These are phyloP conservation scores for Aspergillus melleus DNA, from an alignment of 2,329 filamentous ascomycete species.

Conservation along the genomic window DNA sequence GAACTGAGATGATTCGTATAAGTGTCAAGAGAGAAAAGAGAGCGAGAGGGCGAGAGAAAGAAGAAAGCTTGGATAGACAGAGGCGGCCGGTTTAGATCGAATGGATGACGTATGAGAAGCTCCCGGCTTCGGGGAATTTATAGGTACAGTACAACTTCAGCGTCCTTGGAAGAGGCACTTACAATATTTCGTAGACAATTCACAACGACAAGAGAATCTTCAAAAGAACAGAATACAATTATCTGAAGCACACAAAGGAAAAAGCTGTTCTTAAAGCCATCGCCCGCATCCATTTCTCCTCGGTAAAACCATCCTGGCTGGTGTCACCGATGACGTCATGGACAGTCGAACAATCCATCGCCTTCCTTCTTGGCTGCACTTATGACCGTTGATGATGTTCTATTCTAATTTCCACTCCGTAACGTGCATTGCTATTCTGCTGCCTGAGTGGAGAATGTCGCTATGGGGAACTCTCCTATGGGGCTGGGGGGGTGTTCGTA, in stretches of 20 bases:
- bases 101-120: not conserved
- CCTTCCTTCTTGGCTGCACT: not conserved
- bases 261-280: not conserved
- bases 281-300: not conserved
- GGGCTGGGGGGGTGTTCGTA: not conserved
- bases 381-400: too few species aligned
- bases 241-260: not conserved
- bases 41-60: not conserved
- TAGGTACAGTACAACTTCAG: too few species aligned
- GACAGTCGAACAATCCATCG: constrained; percentile 3
- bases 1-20: not conserved
- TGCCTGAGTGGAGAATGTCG: too few species aligned
- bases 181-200: not conserved
- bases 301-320: not conserved
- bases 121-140: not conserved
- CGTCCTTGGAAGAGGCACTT: not conserved
- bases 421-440: too few species aligned
- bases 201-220: too few species aligned
- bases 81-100: not conserved
- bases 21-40: not conserved
- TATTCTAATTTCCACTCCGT: too few species aligned
- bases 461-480: not conserved
- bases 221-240: too few species aligned
- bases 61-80: not conserved
- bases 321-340: constrained; percentile 14